Conservation (phyloP, 169 alveolate genomes). For the Plasmodium inui region DNA sequence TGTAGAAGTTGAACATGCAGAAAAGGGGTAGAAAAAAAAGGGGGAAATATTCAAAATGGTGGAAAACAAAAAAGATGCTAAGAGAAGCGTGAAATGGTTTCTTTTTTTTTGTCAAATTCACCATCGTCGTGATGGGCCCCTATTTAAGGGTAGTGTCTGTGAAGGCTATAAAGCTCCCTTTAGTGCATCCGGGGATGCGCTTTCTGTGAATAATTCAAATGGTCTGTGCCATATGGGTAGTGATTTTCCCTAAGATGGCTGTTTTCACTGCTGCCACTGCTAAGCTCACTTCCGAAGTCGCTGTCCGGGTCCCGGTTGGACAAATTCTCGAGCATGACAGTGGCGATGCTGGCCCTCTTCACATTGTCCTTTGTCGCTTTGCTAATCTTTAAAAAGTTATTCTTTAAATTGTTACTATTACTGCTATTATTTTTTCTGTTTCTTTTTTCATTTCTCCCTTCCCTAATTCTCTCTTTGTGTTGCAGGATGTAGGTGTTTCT, state of each 20-base stretch:
- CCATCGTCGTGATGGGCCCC: not conserved
- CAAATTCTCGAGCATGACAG: constrained; percentile 34
- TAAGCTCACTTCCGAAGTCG: not conserved
- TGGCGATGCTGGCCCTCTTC: constrained; percentile 64
- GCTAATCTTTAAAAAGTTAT: constrained; percentile 17
- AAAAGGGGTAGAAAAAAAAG: not conserved
- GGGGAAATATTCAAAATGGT: not conserved
- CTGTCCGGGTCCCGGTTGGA: constrained; percentile 26
- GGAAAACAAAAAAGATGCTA: not conserved
- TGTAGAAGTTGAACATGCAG: not conserved
- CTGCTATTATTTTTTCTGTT: constrained; percentile 14
- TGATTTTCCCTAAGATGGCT: not conserved
- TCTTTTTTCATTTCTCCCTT: constrained; percentile 12
- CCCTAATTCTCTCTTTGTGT: constrained; percentile 49
- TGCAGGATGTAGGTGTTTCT: constrained; percentile 28
- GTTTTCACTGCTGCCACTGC: not conserved
- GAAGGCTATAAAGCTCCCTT: not conserved
- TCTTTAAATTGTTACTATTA: not conserved
- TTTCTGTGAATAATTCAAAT: not conserved
- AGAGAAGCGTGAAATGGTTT: not conserved
- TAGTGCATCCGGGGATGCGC: not conserved
- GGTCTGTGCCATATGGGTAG: not conserved
- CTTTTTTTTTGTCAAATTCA: not conserved
- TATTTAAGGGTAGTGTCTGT: not conserved
- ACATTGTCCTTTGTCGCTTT: constrained; percentile 36